Percentiles rank a stretch among this genome's conserved stretches.
phyloP scores from a whole-genome alignment of 495 filamentous ascomycete genomes.

The Aspergillus leporis region DNA sequence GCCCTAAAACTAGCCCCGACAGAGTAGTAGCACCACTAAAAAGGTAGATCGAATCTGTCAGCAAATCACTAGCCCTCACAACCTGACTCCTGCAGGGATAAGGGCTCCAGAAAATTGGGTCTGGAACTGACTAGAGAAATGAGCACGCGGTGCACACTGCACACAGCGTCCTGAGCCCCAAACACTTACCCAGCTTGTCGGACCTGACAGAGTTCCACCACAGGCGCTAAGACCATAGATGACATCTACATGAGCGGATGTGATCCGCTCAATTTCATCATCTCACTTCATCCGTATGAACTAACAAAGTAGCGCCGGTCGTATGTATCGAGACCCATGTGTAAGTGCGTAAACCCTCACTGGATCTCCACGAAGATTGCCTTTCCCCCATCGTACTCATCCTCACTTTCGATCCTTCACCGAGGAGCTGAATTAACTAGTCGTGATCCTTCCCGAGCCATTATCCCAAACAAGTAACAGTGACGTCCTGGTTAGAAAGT shows the following conservation, averaged over 20 bases:
- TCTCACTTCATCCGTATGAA: not conserved
- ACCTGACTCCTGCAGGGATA: conserved; percentile 10
- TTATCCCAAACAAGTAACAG: conserved; percentile 6
- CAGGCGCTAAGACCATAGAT: conserved; percentile 16
- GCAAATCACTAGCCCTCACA: not conserved
- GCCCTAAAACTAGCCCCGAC: conserved; percentile 8
- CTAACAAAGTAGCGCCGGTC: not conserved
- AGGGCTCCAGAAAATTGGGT: conserved; percentile 4
- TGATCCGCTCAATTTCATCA: not conserved
- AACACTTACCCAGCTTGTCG: conserved; percentile 2
- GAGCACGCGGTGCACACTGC: conserved; percentile 19
- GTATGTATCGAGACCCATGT: not conserved
- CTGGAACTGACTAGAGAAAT: conserved; percentile 3
- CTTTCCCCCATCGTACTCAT: not conserved
- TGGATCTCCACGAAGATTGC: not conserved
- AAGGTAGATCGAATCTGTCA: conserved; percentile 18
- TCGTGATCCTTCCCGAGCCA: conserved; percentile 3
- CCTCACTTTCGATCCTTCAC: not conserved
- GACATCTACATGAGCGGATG: conserved; percentile 8
- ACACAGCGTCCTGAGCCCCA: conserved; percentile 17
- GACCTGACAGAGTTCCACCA: not conserved
- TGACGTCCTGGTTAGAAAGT: conserved; percentile 15
- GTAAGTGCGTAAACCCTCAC: not conserved
- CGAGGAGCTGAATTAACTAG: not conserved
- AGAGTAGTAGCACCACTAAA: conserved; percentile 4